These are phyloP conservation scores for Hygrophoropsis aurantiaca DNA, from an alignment of 768 basidiomycete species.

Conservation along the genomic window DNA sequence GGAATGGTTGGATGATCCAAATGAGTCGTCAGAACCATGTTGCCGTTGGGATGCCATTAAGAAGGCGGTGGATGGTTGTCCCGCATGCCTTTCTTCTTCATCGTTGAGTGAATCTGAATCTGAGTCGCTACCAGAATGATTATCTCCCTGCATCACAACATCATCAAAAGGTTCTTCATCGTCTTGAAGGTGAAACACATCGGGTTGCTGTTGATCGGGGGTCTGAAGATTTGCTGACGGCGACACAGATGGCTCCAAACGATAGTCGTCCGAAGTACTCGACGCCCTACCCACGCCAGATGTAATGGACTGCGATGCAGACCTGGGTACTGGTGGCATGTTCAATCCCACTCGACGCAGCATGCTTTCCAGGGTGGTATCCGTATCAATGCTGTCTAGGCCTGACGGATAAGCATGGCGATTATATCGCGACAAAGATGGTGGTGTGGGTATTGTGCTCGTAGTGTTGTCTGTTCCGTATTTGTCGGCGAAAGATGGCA, in stretches of 20 bases:
- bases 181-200: slow-evolving; percentile 21
- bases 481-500: neutral
- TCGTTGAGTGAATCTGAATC: slow-evolving; percentile 61
- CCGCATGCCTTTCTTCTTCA: slow-evolving; percentile 53
- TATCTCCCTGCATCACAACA: slow-evolving; percentile 11
- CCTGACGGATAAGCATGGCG: slow-evolving; percentile 34
- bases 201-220: slow-evolving; percentile 20
- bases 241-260: slow-evolving; percentile 3
- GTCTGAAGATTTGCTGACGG: slow-evolving; percentile 15
- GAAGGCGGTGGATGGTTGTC: slow-evolving; percentile 71
- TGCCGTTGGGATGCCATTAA: slow-evolving; percentile 53
- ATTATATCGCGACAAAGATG: slow-evolving; percentile 70
- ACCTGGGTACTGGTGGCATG: slow-evolving; percentile 34
- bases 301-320: slow-evolving; percentile 11
- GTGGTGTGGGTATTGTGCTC: slow-evolving; percentile 69
- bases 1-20: slow-evolving; percentile 51
- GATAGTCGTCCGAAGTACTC: slow-evolving; percentile 8
- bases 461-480: slow-evolving; percentile 56
- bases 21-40: slow-evolving; percentile 32
- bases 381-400: slow-evolving; percentile 47
- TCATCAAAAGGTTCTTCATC: slow-evolving; percentile 21
- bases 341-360: slow-evolving; percentile 60
- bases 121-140: slow-evolving; percentile 28
- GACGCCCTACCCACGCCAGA: slow-evolving; percentile 11
- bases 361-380: slow-evolving; percentile 68